Conservation (phyloP, 1,284 basidiomycete genomes). For the Thecaphora frezii region DNA sequence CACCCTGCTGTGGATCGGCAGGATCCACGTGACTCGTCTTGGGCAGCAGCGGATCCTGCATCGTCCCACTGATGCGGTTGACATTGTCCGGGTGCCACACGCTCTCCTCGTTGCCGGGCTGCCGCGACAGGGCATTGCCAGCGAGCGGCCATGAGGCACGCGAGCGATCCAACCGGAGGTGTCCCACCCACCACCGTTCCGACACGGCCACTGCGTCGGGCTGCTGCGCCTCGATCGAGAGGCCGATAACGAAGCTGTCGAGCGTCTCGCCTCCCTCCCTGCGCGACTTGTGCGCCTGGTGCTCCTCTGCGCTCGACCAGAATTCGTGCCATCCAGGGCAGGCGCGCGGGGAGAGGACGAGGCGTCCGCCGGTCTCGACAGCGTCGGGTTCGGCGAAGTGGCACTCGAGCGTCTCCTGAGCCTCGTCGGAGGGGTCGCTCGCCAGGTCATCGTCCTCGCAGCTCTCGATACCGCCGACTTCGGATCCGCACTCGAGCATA, state of each 20-base stretch:
- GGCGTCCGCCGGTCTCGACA: conserved; percentile 21
- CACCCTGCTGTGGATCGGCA: conserved; percentile 16
- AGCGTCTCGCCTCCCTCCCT: conserved; percentile 15
- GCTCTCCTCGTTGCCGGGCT: conserved; percentile 21
- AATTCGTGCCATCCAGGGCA: conserved; percentile 31
- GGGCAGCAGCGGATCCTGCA: conserved; percentile 44
- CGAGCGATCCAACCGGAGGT: conserved; percentile 21
- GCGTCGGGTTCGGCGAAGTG: neutral
- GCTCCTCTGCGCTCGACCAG: conserved; percentile 8
- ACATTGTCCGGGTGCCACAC: conserved; percentile 25
- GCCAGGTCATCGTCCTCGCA: conserved; percentile 30
- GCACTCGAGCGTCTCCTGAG: conserved; percentile 2
- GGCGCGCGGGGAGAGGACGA: conserved; percentile 18
- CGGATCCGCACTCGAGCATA: conserved; percentile 28
- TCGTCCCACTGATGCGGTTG: conserved; percentile 40
- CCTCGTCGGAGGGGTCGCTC: neutral
- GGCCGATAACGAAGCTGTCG: conserved; percentile 24
- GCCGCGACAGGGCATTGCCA: conserved; percentile 19
- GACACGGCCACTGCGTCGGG: neutral
- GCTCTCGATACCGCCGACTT: conserved; percentile 29
- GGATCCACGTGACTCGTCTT: conserved; percentile 12
- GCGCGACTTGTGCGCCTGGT: too few species aligned
- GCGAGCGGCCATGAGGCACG: conserved; percentile 46
- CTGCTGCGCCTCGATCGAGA: conserved; percentile 11
- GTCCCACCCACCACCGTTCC: conserved; percentile 41